These are phyloP conservation scores for Periconia digitata DNA, from an alignment of 2,329 filamentous ascomycete genomes.

Conservation along the genomic window DNA sequence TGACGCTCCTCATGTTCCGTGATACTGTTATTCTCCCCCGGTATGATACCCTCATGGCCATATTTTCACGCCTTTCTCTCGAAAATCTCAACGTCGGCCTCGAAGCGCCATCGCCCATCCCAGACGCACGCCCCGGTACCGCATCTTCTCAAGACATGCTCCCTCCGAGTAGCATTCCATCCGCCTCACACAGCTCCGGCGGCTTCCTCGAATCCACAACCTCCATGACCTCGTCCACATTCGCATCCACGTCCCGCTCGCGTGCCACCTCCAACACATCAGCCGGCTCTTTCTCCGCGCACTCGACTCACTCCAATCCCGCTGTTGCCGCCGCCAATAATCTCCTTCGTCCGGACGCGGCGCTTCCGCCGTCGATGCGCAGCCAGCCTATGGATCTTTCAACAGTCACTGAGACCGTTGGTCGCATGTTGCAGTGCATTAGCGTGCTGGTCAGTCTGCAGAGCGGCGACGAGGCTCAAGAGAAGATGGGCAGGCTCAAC, in stretches of 20 bases:
- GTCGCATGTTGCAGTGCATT: constrained; percentile 93
- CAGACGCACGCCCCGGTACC: constrained; percentile 35
- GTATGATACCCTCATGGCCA: constrained; percentile 83
- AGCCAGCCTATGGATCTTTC: constrained; percentile 55
- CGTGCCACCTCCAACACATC: constrained; percentile 84
- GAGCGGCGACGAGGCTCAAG: constrained; percentile 70
- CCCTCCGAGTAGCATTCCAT: constrained; percentile 70
- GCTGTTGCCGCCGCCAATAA: constrained; percentile 9
- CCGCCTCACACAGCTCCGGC: constrained; percentile 70
- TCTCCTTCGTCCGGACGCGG: constrained; percentile 18
- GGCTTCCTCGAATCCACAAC: constrained; percentile 73
- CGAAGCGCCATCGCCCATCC: constrained; percentile 34
- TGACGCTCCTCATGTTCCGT: constrained; percentile 84
- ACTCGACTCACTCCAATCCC: constrained; percentile 40
- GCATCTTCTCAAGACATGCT: constrained; percentile 24
- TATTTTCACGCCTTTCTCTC: constrained; percentile 85
- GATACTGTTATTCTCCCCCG: constrained; percentile 86
- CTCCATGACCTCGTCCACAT: constrained; percentile 53
- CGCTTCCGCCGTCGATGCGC: constrained; percentile 23
- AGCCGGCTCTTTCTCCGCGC: constrained; percentile 49
- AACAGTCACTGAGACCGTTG: constrained; percentile 90
- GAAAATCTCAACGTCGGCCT: constrained; percentile 64
- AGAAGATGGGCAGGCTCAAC: constrained; percentile 79
- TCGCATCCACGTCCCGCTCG: constrained; percentile 59
- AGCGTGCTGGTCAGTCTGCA: constrained; percentile 81